Evolutionary conservation across 2,329 filamentous ascomycete species (phyloP).

Genomic region (Drechslerella dactyloides): DNA sequence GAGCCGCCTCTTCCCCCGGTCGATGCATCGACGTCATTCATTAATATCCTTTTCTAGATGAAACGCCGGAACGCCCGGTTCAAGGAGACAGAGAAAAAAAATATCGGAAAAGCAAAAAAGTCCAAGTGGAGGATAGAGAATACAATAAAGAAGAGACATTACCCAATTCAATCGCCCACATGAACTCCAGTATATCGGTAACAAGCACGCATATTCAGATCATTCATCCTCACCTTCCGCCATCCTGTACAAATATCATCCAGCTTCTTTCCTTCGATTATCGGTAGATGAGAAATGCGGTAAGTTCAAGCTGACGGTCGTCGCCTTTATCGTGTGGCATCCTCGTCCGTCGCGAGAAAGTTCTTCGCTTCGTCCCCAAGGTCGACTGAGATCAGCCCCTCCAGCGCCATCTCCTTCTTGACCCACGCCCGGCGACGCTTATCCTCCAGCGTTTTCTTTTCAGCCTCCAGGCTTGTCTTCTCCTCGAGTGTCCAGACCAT

Average conservation of each 20-base stretch:
- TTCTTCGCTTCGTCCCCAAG: constrained; percentile 67
- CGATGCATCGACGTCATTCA: background rate
- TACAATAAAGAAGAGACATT: constrained; percentile 2
- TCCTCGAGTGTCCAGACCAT: constrained; percentile 75
- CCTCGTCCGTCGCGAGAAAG: constrained; percentile 59
- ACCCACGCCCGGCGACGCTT: constrained; percentile 75
- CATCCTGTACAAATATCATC: background rate
- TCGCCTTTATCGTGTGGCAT: constrained; percentile 14
- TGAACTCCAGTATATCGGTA: constrained; percentile 33
- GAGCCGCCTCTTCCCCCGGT: background rate
- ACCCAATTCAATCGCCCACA: constrained; percentile 33
- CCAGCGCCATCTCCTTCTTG: constrained; percentile 78
- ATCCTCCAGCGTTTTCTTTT: constrained; percentile 72
- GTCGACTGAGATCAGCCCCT: constrained; percentile 74
- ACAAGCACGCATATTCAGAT: constrained; percentile 6
- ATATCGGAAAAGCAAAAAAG: constrained; percentile 20
- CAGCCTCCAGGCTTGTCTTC: constrained; percentile 67
- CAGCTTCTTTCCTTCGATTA: too few species aligned
- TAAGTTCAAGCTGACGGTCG: too few species aligned
- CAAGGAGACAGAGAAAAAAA: background rate
- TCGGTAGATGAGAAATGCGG: too few species aligned
- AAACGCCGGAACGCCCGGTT: constrained; percentile 1
- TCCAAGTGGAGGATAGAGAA: too few species aligned
- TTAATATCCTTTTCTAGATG: background rate
- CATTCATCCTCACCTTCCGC: background rate